Conservation (phyloP, 805 yeast genomes). For the Myxozyma geophila region DNA sequence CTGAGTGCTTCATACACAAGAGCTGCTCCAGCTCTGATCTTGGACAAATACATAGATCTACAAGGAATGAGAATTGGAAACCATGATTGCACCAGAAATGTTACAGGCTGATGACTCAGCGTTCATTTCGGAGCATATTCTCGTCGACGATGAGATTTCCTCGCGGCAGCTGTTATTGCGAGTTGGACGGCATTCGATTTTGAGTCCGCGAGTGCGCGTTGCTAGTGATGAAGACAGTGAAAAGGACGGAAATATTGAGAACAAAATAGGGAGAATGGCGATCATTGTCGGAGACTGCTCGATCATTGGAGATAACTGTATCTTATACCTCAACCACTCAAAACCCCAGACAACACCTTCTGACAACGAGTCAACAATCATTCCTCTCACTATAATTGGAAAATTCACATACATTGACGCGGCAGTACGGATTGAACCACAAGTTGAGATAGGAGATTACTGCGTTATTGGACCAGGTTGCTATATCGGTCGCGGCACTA, state of each 20-base stretch:
- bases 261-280: not conserved
- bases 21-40: too few relatives aligned
- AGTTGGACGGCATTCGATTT: conserved; percentile 19
- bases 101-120: conserved; percentile 17
- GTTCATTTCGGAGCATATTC: conserved; percentile 26
- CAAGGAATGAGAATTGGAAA: not conserved
- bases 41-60: too few relatives aligned
- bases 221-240: not conserved
- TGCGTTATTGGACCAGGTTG: conserved; percentile 20
- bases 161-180: not conserved
- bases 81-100: conserved; percentile 21
- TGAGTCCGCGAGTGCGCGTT: conserved; percentile 22
- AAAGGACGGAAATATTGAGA: not conserved
- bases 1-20: too few relatives aligned
- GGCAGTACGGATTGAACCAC: conserved; percentile 14
- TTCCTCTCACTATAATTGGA: not conserved
- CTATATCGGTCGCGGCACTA: conserved; percentile 12
- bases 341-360: not conserved
- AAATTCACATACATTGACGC: conserved; percentile 21
- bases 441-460: conserved; percentile 17
- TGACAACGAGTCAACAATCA: too few relatives aligned
- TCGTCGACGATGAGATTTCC: conserved; percentile 6
- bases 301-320: conserved; percentile 21
- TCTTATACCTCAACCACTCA: not conserved
- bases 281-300: conserved; percentile 21